Percentiles rank a stretch among this genome's conserved stretches.
phyloP scores from a whole-genome alignment of 148 eudicot genomes.

The Silene latifolia region DNA sequence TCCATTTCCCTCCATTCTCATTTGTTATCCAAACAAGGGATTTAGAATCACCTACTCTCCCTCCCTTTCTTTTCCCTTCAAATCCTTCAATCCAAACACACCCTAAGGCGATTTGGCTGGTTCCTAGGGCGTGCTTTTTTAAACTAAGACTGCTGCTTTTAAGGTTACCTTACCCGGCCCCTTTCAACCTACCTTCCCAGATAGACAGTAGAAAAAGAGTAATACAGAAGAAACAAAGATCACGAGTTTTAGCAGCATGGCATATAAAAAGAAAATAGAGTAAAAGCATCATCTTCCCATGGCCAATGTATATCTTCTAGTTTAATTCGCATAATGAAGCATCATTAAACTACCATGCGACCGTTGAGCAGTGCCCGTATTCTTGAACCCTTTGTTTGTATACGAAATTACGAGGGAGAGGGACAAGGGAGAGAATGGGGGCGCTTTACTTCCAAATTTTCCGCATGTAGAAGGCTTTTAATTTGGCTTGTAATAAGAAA shows the following conservation, averaged over 20 bases:
- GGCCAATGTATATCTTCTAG: not conserved
- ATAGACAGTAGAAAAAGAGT: not conserved
- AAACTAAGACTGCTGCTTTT: not conserved
- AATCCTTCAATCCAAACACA: no score
- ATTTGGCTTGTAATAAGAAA: not conserved
- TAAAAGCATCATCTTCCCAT: not conserved
- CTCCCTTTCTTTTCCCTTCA: no score
- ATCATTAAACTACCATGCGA: not conserved
- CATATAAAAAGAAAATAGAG: not conserved
- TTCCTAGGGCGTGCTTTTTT: not conserved
- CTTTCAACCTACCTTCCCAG: not conserved
- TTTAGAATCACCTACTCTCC: no score
- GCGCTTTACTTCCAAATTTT: not conserved
- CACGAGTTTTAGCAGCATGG: not conserved
- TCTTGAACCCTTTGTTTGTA: not conserved
- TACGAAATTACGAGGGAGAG: not conserved
- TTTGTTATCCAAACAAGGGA: no score
- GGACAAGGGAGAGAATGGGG: not conserved
- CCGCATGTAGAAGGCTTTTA: no score
- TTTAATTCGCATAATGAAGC: not conserved
- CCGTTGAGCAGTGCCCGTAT: not conserved
- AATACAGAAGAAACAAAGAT: not conserved
- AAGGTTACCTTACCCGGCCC: slow-evolving; percentile 5
- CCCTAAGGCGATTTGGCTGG: no score
- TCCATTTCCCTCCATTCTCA: no score